phyloP scores from a whole-genome alignment of 306 rosid species.

The Macrotyloma uniflorum region DNA sequence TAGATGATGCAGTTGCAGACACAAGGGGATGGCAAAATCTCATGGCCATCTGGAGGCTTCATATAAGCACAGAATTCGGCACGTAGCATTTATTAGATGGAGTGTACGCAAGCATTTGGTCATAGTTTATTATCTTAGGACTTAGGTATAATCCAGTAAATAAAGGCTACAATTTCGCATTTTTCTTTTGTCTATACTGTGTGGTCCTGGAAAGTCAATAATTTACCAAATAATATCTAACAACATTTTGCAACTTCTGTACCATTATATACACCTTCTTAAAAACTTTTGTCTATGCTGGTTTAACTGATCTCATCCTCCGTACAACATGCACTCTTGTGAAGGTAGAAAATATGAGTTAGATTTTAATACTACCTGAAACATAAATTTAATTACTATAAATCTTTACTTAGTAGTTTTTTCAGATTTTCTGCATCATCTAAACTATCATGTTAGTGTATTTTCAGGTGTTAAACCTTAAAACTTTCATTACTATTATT shows the following conservation, averaged over 20 bases:
- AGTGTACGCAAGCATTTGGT: conserved; percentile 43
- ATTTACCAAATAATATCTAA: neutral
- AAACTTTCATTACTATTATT: neutral
- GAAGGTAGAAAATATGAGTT: neutral
- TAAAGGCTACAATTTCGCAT: neutral
- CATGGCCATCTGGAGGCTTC: neutral
- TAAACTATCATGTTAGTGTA: neutral
- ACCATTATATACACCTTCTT: neutral
- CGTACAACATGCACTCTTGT: neutral
- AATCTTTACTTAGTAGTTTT: neutral
- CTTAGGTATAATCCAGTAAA: neutral
- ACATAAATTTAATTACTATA: neutral
- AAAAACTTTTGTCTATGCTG: neutral
- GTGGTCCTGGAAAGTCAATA: neutral
- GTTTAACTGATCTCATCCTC: neutral
- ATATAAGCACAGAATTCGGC: conserved; percentile 38
- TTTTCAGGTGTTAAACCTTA: neutral
- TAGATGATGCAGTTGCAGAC: neutral
- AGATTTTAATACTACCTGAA: neutral
- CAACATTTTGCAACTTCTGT: neutral
- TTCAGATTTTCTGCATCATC: neutral
- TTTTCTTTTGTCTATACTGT: neutral
- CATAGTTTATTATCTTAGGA: neutral
- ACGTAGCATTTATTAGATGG: conserved; percentile 37
- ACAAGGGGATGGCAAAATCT: conserved; percentile 8